Conservation (phyloP, 805 yeast species). For the Henningerozyma blattae region DNA sequence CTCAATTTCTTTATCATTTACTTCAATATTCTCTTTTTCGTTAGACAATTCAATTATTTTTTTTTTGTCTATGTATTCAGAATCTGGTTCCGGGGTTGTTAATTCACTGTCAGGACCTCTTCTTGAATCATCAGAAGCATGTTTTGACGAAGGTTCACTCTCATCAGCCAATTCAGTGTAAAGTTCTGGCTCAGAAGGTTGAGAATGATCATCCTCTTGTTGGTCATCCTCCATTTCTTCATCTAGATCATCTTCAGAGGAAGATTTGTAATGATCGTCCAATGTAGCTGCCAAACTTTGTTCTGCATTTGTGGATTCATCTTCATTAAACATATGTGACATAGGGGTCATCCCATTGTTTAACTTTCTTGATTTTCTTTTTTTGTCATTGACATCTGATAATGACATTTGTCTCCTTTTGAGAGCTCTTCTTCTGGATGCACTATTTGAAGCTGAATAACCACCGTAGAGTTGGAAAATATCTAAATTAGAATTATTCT, state of each 20-base stretch:
- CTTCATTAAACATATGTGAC: conserved; percentile 23
- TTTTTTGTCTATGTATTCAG: not conserved
- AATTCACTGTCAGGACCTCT: too few relatives aligned
- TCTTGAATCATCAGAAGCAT: too few relatives aligned
- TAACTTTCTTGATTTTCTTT: conserved; percentile 5
- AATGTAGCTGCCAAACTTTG: not conserved
- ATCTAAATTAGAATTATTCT: conserved; percentile 27
- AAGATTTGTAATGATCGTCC: conserved; percentile 3
- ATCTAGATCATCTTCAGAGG: conserved; percentile 7
- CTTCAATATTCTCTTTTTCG: not conserved
- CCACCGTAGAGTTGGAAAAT: conserved; percentile 23
- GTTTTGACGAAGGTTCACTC: too few relatives aligned
- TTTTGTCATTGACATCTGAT: not conserved
- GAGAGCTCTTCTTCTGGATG: conserved; percentile 1
- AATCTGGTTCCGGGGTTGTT: not conserved
- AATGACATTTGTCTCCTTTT: not conserved
- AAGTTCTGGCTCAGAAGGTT: not conserved
- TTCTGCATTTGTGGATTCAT: conserved; percentile 13
- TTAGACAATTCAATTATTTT: not conserved
- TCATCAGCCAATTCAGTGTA: not conserved
- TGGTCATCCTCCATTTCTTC: conserved; percentile 8
- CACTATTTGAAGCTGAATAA: conserved; percentile 2
- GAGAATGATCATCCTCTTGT: conserved; percentile 6
- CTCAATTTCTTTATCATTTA: not conserved
- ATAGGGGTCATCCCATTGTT: conserved; percentile 13